These are phyloP conservation scores for Cyamopsis tetragonoloba DNA, from an alignment of 306 rosid species.

Conservation along the genomic window DNA sequence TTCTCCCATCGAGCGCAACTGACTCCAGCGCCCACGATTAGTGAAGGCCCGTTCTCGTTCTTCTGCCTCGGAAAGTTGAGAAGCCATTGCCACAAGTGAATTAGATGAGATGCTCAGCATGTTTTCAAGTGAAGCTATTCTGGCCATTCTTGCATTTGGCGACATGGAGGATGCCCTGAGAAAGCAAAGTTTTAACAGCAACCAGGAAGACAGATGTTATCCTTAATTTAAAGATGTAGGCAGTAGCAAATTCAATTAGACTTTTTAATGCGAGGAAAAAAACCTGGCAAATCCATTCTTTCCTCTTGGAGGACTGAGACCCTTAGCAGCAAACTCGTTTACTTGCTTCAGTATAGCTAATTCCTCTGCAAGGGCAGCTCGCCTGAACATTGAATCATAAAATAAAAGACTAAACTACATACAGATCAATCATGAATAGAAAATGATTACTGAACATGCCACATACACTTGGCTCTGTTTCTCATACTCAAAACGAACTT, in stretches of 20 bases:
- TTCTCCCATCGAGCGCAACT: slow-evolving; percentile 97
- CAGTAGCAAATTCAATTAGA: slow-evolving; percentile 10
- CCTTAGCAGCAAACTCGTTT: slow-evolving; percentile 85
- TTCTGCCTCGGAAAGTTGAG: slow-evolving; percentile 99
- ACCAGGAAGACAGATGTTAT: slow-evolving; percentile 21
- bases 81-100: slow-evolving; percentile 99
- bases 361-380: slow-evolving; percentile 98
- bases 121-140: slow-evolving; percentile 90
- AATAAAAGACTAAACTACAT: slow-evolving; percentile 23
- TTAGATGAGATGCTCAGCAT: slow-evolving; percentile 93
- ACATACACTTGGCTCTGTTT: slow-evolving; percentile 99
- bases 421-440: slow-evolving; percentile 6
- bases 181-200: slow-evolving; percentile 30
- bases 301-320: slow-evolving; percentile 94
- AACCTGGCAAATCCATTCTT: slow-evolving; percentile 88
- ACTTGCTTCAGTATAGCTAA: slow-evolving; percentile 88
- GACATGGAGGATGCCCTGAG: slow-evolving; percentile 92
- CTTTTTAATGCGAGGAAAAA: neutral
- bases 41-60: slow-evolving; percentile 95
- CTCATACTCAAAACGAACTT: slow-evolving; percentile 98
- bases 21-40: slow-evolving; percentile 98
- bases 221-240: slow-evolving; percentile 12
- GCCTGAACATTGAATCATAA: slow-evolving; percentile 51
- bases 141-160: slow-evolving; percentile 93
- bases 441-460: slow-evolving; percentile 15